phyloP scores from a whole-genome alignment of 306 rosid genomes.

The Gastrolobium villosum region DNA sequence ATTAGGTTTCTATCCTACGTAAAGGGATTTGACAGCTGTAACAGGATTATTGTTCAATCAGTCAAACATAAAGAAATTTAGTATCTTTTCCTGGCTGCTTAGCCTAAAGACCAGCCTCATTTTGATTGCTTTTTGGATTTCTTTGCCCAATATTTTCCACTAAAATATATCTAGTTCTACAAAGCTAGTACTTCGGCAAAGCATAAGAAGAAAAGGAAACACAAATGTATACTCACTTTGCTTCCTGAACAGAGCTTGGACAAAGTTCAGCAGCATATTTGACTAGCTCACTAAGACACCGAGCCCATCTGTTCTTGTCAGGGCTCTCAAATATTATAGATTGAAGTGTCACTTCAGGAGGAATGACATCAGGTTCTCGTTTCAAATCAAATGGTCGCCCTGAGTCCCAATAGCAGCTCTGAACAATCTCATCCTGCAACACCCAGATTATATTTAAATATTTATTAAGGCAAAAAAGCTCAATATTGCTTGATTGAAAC shows the following conservation, averaged over 20 bases:
- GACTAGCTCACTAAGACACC: constrained; percentile 95
- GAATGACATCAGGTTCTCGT: constrained; percentile 94
- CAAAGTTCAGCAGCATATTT: constrained; percentile 97
- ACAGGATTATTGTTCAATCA: constrained; percentile 10
- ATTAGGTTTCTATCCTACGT: constrained; percentile 16
- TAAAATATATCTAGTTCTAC: constrained; percentile 31
- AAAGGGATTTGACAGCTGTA: constrained; percentile 35
- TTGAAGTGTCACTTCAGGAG: constrained; percentile 92
- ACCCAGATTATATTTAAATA: constrained; percentile 42
- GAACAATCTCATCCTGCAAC: constrained; percentile 95
- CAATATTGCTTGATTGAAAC: constrained; percentile 39
- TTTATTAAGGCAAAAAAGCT: constrained; percentile 17
- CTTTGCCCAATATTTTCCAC: constrained; percentile 10
- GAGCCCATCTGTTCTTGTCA: constrained; percentile 98
- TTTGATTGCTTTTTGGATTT: neutral
- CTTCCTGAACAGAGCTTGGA: constrained; percentile 92
- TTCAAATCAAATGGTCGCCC: constrained; percentile 95
- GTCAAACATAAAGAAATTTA: constrained; percentile 1
- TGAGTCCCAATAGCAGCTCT: constrained; percentile 97
- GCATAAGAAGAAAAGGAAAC: constrained; percentile 29
- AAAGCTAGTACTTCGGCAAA: constrained; percentile 37
- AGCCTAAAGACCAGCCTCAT: constrained; percentile 38
- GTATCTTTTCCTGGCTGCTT: constrained; percentile 28
- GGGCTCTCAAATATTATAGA: constrained; percentile 99
- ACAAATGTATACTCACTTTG: constrained; percentile 67